Conservation (phyloP, 352 stramenopile genomes). For the Pseudoperonospora humuli region DNA sequence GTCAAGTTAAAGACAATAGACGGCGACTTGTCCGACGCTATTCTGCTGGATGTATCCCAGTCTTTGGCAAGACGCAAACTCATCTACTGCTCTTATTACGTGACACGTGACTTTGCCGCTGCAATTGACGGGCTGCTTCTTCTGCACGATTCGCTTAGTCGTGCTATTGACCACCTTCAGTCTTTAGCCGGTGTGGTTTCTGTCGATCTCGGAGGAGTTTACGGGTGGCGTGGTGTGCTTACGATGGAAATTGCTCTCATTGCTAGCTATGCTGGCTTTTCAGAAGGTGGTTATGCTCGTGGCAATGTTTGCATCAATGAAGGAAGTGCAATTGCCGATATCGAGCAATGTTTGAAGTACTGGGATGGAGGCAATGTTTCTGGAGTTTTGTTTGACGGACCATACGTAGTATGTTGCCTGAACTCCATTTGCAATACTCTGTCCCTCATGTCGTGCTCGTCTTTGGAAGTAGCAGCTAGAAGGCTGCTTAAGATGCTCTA, state of each 20-base stretch:
- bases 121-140: conserved; percentile 21
- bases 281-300: background rate
- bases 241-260: conserved; percentile 43
- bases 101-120: conserved; percentile 8
- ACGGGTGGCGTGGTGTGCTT: conserved; percentile 54
- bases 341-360: conserved; percentile 37
- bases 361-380: conserved; percentile 9
- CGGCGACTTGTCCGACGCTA: background rate
- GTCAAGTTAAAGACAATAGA: background rate
- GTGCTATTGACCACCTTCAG: conserved; percentile 15
- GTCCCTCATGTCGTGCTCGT: conserved; percentile 43
- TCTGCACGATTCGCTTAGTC: conserved; percentile 18
- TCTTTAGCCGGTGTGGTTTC: background rate
- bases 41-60: conserved; percentile 18
- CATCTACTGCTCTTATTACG: conserved; percentile 33
- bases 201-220: conserved; percentile 40
- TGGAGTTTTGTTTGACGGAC: conserved; percentile 30
- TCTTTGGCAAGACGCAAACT: conserved; percentile 28
- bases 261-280: conserved; percentile 23
- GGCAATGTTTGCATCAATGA: conserved; percentile 20
- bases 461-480: conserved; percentile 31
- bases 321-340: conserved; percentile 33
- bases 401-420: conserved; percentile 30
- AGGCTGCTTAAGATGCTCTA: conserved; percentile 30
- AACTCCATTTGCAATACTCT: conserved; percentile 46